Evolutionary conservation across 2,329 filamentous ascomycete species (phyloP).

Genomic region (Colletotrichum somersetense): DNA sequence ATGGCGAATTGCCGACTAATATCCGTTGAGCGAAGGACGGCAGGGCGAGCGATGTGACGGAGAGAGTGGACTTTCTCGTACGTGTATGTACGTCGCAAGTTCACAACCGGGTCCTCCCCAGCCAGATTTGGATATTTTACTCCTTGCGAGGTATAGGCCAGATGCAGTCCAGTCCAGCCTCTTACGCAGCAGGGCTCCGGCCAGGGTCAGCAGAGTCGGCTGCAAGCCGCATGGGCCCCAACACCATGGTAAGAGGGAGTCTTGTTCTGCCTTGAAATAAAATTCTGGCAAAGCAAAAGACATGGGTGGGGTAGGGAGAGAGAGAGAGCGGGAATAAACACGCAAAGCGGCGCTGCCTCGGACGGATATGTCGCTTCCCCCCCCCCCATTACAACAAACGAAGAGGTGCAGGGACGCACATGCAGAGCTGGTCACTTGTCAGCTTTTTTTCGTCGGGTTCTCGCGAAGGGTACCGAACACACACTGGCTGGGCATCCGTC

Average conservation of each 20-base stretch:
- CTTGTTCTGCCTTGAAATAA: neutral
- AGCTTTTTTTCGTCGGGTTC: conserved; percentile 30
- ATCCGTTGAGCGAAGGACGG: neutral
- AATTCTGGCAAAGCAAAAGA: neutral
- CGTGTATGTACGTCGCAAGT: neutral
- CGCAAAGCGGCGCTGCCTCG: conserved; percentile 15
- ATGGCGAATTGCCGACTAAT: conserved; percentile 4
- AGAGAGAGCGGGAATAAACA: neutral
- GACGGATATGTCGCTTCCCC: conserved; percentile 13
- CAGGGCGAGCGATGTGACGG: conserved; percentile 19
- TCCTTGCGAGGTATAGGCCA: neutral
- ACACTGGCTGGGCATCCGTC: conserved; percentile 10
- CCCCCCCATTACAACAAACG: conserved; percentile 6
- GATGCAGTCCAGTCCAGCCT: neutral
- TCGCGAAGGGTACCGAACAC: conserved; percentile 32
- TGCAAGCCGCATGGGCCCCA: neutral
- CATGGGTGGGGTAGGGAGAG: neutral
- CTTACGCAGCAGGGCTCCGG: neutral
- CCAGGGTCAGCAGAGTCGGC: neutral
- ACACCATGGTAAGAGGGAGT: neutral
- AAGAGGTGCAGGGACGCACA: conserved; percentile 26
- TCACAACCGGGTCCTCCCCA: neutral
- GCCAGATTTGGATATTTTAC: neutral
- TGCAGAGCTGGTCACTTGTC: conserved; percentile 35
- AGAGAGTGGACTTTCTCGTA: conserved; percentile 2